Evolutionary conservation across 768 basidiomycete species (phyloP).

Genomic region (Panaeolus papilionaceus): DNA sequence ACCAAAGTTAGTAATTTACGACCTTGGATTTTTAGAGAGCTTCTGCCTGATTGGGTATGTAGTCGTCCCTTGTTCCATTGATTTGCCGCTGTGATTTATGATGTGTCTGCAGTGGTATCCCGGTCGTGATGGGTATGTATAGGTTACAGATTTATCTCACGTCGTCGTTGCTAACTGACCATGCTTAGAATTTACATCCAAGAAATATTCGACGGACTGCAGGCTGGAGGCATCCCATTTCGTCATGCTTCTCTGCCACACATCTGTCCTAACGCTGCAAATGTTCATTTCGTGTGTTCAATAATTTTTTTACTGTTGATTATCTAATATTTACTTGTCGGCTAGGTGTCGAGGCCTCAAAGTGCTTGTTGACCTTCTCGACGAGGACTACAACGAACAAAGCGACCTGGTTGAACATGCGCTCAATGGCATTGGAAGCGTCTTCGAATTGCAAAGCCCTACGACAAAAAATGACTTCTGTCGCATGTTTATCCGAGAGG

Average conservation of each 20-base stretch:
- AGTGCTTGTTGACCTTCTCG: slow-evolving; percentile 93
- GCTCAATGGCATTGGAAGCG: slow-evolving; percentile 91
- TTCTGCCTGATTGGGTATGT: slow-evolving; percentile 89
- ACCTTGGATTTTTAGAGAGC: slow-evolving; percentile 89
- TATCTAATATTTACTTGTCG: background rate
- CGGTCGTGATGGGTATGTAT: slow-evolving; percentile 86
- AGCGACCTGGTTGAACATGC: slow-evolving; percentile 92
- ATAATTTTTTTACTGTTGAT: background rate
- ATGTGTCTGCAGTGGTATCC: slow-evolving; percentile 73
- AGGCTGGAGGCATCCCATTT: slow-evolving; percentile 96
- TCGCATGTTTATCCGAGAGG: slow-evolving; percentile 97
- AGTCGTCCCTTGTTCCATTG: background rate
- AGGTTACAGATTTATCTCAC: slow-evolving; percentile 8
- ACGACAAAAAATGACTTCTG: slow-evolving; percentile 99
- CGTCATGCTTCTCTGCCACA: slow-evolving; percentile 89
- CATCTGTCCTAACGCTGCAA: slow-evolving; percentile 92
- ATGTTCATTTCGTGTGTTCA: slow-evolving; percentile 95
- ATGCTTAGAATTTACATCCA: slow-evolving; percentile 83
- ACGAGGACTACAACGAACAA: slow-evolving; percentile 95
- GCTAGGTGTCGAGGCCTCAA: slow-evolving; percentile 91
- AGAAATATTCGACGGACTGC: slow-evolving; percentile 92
- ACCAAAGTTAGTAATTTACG: slow-evolving; percentile 65
- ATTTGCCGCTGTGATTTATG: slow-evolving; percentile 11
- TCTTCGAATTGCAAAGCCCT: slow-evolving; percentile 95
- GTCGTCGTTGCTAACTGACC: slow-evolving; percentile 14